Percentiles rank a stretch among this genome's conserved stretches.
Conservation (phyloP, 495 filamentous ascomycete genomes). For the Aspergillus steynii region DNA sequence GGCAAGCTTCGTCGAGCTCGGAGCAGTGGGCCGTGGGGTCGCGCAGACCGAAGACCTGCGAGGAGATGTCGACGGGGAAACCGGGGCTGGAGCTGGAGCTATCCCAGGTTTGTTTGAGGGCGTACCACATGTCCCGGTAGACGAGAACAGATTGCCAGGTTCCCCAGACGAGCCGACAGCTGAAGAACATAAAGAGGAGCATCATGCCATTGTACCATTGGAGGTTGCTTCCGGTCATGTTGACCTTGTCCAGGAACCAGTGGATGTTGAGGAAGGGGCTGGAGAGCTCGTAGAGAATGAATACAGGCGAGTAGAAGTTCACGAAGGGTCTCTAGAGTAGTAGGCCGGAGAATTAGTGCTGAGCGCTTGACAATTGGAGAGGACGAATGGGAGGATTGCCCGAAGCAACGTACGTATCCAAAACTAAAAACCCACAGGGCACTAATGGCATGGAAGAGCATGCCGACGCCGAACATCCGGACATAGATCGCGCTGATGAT, state of each 20-base stretch:
- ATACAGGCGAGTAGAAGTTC: constrained; percentile 86
- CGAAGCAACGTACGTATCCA: constrained; percentile 75
- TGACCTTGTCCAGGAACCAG: constrained; percentile 98
- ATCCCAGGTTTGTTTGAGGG: constrained; percentile 51
- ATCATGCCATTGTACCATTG: constrained; percentile 88
- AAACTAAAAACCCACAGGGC: constrained; percentile 85
- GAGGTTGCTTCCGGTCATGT: constrained; percentile 78
- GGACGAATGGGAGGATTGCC: constrained; percentile 1
- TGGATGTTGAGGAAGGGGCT: constrained; percentile 94
- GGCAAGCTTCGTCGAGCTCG: constrained; percentile 37
- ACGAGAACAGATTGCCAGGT: constrained; percentile 76
- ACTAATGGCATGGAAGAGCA: constrained; percentile 85
- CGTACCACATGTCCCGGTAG: constrained; percentile 76
- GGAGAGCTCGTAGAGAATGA: constrained; percentile 98
- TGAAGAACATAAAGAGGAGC: constrained; percentile 69
- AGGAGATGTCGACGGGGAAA: constrained; percentile 33
- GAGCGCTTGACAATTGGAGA: not conserved
- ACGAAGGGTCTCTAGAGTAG: constrained; percentile 66
- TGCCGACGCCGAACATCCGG: constrained; percentile 80
- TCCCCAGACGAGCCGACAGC: constrained; percentile 88
- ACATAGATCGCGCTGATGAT: constrained; percentile 70
- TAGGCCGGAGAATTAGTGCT: not conserved
- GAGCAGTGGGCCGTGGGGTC: constrained; percentile 35
- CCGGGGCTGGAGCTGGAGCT: constrained; percentile 20
- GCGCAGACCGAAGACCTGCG: constrained; percentile 38